phyloP scores from a whole-genome alignment of 176 grass and related monocot genomes.

The Eleusine coracana region DNA sequence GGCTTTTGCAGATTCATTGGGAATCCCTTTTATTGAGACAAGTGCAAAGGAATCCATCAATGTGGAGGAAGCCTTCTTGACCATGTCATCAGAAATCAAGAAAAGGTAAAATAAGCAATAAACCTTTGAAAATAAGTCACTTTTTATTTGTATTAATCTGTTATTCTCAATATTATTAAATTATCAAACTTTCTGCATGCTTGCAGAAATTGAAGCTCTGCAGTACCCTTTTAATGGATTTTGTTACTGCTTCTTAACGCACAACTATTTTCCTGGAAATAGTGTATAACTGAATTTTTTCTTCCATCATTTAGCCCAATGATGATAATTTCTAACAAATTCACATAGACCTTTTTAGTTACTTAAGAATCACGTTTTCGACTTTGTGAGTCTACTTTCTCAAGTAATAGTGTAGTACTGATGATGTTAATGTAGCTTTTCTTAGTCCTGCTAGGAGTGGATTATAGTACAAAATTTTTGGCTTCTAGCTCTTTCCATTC shows the following conservation, averaged over 20 bases:
- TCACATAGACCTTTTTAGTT: background rate
- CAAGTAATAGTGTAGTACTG: too few species aligned
- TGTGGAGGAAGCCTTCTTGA: constrained; percentile 93
- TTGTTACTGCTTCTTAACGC: background rate
- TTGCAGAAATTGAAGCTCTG: background rate
- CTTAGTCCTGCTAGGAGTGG: too few species aligned
- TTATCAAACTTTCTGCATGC: background rate
- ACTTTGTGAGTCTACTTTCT: background rate
- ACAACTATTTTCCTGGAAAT: background rate
- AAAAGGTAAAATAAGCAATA: constrained; percentile 54
- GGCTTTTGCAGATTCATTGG: constrained; percentile 88
- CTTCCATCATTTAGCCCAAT: background rate
- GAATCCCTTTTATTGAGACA: constrained; percentile 91
- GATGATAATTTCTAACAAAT: background rate
- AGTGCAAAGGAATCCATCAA: constrained; percentile 96
- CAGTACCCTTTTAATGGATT: background rate
- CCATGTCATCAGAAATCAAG: constrained; percentile 96
- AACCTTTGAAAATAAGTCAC: background rate
- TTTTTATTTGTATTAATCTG: background rate
- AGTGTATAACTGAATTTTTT: background rate
- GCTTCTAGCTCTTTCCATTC: constrained; percentile 1
- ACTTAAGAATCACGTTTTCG: background rate
- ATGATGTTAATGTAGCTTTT: too few species aligned
- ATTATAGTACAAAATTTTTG: background rate
- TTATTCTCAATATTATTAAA: background rate